Evolutionary conservation across 2,329 filamentous ascomycete species (phyloP), one percentile per base, ranked within the genome.

Genomic region (Exophiala oligosperma): DNA sequence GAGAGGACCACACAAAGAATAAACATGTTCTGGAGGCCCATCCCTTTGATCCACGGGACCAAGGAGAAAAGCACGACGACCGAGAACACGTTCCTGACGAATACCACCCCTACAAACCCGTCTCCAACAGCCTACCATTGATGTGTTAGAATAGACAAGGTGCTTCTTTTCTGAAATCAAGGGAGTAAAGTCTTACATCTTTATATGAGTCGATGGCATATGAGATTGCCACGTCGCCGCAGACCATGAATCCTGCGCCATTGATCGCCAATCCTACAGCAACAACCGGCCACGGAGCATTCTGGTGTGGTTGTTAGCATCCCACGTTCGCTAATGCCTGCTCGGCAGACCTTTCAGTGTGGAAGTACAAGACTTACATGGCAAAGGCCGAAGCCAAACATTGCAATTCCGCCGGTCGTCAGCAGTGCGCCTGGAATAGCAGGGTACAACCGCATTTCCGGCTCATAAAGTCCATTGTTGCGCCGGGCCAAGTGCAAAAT

Each of bases 381-480:
- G 29, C 2, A 2, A 8, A 35, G 29, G 29, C 29, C 6, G 29
- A 35, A 8, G 7, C 29, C 29, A 9, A 35, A 35, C 29, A 35
- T 35, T 4, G 11, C 5, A 4, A 35, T 2, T 9, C 5, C 6
- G 5, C 6, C 6, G 2, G 29, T 4, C 2, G 29, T 35, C 5
- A 35, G 2, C 29, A 35, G 5, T 8, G 11, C 2, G 5, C 29
- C 6, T 2, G 29, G 29, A 2, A 46, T 14, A n/a, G 70, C 66
- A 21, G 74, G 54, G 70, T 71, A 76, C 2, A 80, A 69, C 1
- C 77, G 72, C 75, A 80, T 79, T 64, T 80, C 78, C 1, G 78
- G 75, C 66, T 80, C 78, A 48, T 77, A 77, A 59, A 77, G 73
- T 29, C 77, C 77, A 26, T 70, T 69, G 62, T 80, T 80, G 9